phyloP scores from a whole-genome alignment of 2,329 filamentous ascomycete species.

The Metarhizium robertsii region DNA sequence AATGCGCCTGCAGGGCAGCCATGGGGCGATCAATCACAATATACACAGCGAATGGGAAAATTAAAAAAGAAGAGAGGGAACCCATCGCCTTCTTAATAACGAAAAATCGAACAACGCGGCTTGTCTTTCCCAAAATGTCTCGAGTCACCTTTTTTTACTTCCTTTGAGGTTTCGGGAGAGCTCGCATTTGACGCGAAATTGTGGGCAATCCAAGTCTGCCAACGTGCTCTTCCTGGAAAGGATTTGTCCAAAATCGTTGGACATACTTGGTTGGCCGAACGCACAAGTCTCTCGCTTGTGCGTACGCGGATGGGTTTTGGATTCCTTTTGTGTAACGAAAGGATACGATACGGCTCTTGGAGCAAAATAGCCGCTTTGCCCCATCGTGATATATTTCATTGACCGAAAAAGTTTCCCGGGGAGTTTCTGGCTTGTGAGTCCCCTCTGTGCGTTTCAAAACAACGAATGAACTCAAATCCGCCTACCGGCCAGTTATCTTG shows the following conservation, averaged over 20 bases:
- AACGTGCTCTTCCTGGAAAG: not conserved
- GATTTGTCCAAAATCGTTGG: not conserved
- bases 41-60: too few relatives aligned
- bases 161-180: not conserved
- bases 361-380: not conserved
- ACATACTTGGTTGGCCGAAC: not conserved
- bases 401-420: too few relatives aligned
- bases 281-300: too few relatives aligned
- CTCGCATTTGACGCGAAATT: not conserved
- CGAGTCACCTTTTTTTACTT: not conserved
- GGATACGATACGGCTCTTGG: not conserved
- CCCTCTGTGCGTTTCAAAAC: too few relatives aligned
- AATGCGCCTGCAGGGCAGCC: too few relatives aligned
- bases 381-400: not conserved
- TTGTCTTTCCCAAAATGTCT: not conserved
- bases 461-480: too few relatives aligned
- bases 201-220: not conserved
- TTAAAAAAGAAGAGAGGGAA: too few relatives aligned
- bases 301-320: not conserved
- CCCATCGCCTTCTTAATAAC: not conserved
- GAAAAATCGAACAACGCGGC: not conserved
- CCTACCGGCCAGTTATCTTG: too few relatives aligned
- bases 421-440: too few relatives aligned
- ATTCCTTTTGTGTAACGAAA: not conserved
- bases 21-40: not conserved